Base-by-base conservation (phyloP, 192 early-diverging fungal genomes). In the Oehlia diaphana region DNA sequence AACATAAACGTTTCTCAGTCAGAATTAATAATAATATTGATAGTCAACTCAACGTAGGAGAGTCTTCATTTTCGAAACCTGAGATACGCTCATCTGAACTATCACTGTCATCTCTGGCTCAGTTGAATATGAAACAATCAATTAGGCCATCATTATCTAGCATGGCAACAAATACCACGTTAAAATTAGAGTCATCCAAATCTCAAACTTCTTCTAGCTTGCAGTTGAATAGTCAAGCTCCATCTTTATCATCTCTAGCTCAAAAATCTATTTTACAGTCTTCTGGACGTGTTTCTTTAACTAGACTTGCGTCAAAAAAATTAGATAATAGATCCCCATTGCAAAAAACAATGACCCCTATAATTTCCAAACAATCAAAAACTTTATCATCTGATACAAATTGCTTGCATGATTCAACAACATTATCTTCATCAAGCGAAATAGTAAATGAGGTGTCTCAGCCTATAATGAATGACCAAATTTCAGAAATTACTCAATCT, bases 61-160 rank as follows among this genome's bases (percentile, higher is more conserved):
- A 37, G 3, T 26, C 42, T 2, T 49, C 65, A 21, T 26, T 67
- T 73, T 73, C 39, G 14, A 49, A 73, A 2, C 6, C 21, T 13
- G 10, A 10, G n/a, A 37, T 14, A 49, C 14, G 44, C n/a, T 49
- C 26, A 12, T 50, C 28, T 8, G 44, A 58, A 49, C 72, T 50
- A 63, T 79, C 77, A 28, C 58, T 79, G 44, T 37, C 77, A 26
- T 42, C 65, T 14, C 21, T 79, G 37, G 77, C 77, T 64, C 68
- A 39, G 19, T 71, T 33, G 49, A 73, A 19, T 23, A 16, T 35
- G 37, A 70, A 49, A 37, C 78, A 58, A 53, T 37, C 78, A 12
- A 42, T 31, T 8, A 72, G 47, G 33, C 35, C 28, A 53, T 37
- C 73, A 35, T 35, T 62, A 74, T 10, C 23, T 21, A 12, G 21